phyloP scores from a whole-genome alignment of 2,329 filamentous ascomycete species.

The Botrytis paeoniae region DNA sequence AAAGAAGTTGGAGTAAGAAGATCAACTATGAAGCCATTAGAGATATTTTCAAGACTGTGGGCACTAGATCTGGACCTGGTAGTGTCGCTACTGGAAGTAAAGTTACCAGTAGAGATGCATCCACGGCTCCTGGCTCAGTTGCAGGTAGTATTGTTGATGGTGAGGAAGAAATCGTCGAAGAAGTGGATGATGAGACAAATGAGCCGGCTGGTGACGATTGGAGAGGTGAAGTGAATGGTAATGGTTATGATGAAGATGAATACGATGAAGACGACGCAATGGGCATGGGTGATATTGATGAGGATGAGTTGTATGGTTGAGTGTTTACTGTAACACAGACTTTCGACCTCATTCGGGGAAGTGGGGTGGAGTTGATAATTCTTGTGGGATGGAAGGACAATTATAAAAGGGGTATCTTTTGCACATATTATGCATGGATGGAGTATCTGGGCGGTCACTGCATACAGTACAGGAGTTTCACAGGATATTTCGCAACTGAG shows the following conservation, averaged over 20 bases:
- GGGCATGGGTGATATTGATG: slow-evolving; percentile 17
- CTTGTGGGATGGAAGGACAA: background rate
- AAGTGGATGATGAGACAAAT: background rate
- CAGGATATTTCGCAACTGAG: background rate
- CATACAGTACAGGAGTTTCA: slow-evolving; percentile 1
- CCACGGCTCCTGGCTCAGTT: slow-evolving; percentile 9
- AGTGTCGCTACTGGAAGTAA: slow-evolving; percentile 44
- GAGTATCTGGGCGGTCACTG: background rate
- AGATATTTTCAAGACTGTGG: slow-evolving; percentile 35
- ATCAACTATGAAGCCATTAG: slow-evolving; percentile 69
- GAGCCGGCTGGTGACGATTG: slow-evolving; percentile 14
- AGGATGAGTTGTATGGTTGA: slow-evolving; percentile 12
- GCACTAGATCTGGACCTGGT: slow-evolving; percentile 45
- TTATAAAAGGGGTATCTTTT: background rate
- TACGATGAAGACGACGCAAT: slow-evolving; percentile 10
- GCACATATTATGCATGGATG: background rate
- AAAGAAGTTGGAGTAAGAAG: slow-evolving; percentile 67
- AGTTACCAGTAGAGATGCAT: slow-evolving; percentile 41
- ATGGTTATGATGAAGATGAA: slow-evolving; percentile 15
- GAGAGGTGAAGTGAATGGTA: background rate
- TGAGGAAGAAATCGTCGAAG: background rate
- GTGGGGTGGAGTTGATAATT: background rate
- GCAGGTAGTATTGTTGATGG: slow-evolving; percentile 20
- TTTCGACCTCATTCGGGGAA: background rate
- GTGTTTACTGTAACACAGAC: background rate